These are phyloP conservation scores for Kandelia obovata DNA, from an alignment of 345 rosid species.

Conservation along the genomic window DNA sequence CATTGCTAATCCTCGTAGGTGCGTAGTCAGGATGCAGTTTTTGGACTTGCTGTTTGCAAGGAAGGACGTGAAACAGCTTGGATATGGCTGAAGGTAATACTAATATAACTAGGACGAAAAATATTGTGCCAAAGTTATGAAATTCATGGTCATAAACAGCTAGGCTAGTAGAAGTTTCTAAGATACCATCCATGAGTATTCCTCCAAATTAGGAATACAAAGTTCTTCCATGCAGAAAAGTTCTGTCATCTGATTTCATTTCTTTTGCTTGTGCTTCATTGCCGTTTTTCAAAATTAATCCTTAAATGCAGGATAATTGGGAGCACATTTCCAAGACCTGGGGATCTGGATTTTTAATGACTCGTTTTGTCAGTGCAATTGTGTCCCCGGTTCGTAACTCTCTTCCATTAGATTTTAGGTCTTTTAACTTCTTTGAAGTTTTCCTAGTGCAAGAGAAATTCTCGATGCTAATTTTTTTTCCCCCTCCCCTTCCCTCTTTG, in stretches of 20 bases:
- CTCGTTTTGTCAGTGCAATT: conserved; percentile 61
- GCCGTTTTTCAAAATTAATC: neutral
- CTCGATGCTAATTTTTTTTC: neutral
- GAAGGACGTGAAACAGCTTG: conserved; percentile 96
- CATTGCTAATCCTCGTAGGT: conserved; percentile 42
- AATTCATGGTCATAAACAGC: too few species aligned
- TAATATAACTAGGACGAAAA: neutral
- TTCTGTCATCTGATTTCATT: neutral
- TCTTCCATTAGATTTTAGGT: neutral
- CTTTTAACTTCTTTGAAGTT: neutral
- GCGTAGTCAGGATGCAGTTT: conserved; percentile 81
- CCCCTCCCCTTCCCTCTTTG: conserved; percentile 1
- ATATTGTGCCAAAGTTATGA: neutral
- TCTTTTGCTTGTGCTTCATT: neutral
- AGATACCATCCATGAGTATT: neutral
- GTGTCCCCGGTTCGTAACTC: conserved; percentile 66
- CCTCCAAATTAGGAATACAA: neutral
- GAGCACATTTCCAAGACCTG: conserved; percentile 56
- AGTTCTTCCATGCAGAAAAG: neutral
- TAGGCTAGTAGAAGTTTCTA: neutral
- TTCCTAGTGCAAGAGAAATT: neutral
- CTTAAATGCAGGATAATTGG: conserved; percentile 63
- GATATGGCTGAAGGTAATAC: conserved; percentile 76
- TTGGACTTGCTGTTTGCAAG: conserved; percentile 60
- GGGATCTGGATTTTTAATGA: conserved; percentile 70